Base-by-base conservation (phyloP, 164 flowering plant genomes). In the Taxillus chinensis region DNA sequence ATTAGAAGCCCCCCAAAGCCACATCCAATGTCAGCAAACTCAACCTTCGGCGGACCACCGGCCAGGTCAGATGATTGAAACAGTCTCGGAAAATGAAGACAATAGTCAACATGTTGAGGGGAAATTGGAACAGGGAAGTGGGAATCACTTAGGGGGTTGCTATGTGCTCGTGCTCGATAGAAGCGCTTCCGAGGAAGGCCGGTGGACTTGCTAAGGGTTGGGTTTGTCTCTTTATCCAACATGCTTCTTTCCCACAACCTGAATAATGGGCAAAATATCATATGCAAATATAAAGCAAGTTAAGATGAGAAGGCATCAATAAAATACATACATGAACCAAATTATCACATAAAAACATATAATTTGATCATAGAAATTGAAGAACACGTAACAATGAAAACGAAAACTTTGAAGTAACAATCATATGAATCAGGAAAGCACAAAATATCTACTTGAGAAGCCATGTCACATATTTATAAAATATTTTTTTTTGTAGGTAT, bases 1-100 rank as follows among this genome's bases (percentile, higher is more conserved):
- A 92, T 83, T 9, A 92, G 72, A 57, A 92, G 84, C 49, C 98
- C 98, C 12, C 98, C 98, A 70, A 92, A 90, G 39, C 98, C 96
- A 73, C 98, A 92, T 27, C 98, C 98, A 64, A 92, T 71, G 59
- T 92, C 98, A 0, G 96, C 98, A 77, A 90, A 87, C 52, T 84
- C 77, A 55, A 90, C 70, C 70, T 67, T 83, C 57, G 73, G 81
- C 8, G 71, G 60, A 39, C 15, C 13, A 38, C 66, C 68, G 15
- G n/a, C 45, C 45, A 59, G 27, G 55, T 68, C 74, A 17, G 83
- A 39, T 13, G 75, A 64, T 41, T 83, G 73, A 51, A 78, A 80
- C 57, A 77, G 61, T 8, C 81, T 77, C 42, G 96, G 95, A 64
- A 74, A 92, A 68, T 90, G 96, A 63, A 72, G 70, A 46, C 89